A percentile compares a stretch with the other conserved stretches of the same genome.
Evolutionary conservation across 1,284 basidiomycete species (phyloP).

Genomic region (Porodaedalea pini): DNA sequence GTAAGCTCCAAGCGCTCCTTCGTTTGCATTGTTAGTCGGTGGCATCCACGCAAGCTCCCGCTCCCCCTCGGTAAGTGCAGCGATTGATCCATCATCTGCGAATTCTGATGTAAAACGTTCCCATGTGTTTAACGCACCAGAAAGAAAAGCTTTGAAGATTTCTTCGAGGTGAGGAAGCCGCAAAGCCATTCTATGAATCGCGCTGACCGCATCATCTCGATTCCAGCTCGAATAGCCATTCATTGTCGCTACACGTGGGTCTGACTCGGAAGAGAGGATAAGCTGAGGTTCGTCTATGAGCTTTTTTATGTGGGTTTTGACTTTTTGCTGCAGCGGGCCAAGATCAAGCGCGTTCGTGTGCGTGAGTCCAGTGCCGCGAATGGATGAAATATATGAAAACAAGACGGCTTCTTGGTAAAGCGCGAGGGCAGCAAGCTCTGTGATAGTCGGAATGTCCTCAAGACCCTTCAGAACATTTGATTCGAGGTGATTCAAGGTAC

Average conservation of each 20-base stretch:
- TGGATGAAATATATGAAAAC: too few species aligned
- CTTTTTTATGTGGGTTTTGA: constrained; percentile 23
- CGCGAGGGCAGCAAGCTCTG: constrained; percentile 33
- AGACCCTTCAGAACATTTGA: constrained; percentile 33
- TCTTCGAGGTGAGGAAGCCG: too few species aligned
- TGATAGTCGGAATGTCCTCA: constrained; percentile 30
- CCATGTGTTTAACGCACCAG: background rate
- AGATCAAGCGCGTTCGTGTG: constrained; percentile 28
- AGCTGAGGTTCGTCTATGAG: constrained; percentile 26
- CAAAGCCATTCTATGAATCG: background rate
- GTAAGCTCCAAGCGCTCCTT: background rate
- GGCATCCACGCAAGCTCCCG: too few species aligned
- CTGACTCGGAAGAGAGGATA: constrained; percentile 20
- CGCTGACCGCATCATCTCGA: background rate
- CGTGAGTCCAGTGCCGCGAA: too few species aligned
- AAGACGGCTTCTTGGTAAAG: constrained; percentile 31
- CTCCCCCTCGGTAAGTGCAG: too few species aligned
- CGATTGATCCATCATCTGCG: too few species aligned
- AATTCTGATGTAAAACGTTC: background rate
- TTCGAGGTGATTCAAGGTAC: constrained; percentile 26
- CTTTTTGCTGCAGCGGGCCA: constrained; percentile 27
- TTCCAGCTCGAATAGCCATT: constrained; percentile 3
- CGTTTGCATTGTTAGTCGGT: constrained; percentile 5
- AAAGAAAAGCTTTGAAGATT: too few species aligned
- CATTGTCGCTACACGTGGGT: constrained; percentile 6